A percentile compares a stretch with the other conserved stretches of the same genome.
phyloP scores from a whole-genome alignment of 179 eudicot genomes.

The Spergularia azorica region DNA sequence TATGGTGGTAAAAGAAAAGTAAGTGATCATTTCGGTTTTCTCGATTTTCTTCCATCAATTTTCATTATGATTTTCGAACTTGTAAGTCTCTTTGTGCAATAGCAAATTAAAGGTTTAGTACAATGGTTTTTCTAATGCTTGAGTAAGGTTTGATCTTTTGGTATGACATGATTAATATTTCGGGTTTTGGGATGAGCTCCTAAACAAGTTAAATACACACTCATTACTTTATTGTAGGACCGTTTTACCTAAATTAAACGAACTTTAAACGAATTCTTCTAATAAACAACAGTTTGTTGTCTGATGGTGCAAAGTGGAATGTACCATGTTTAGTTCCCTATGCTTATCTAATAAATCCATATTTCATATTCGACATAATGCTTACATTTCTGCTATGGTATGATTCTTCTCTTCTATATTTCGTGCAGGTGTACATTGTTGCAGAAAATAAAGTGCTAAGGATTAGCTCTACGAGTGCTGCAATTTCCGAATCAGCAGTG shows the following conservation, averaged over 20 bases:
- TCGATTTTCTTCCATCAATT: too few relatives aligned
- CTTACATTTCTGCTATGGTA: not conserved
- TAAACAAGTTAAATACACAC: too few relatives aligned
- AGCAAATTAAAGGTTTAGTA: not conserved
- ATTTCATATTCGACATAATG: too few relatives aligned
- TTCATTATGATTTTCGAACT: not conserved
- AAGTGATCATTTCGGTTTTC: slow-evolving; percentile 12
- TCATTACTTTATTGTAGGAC: too few relatives aligned
- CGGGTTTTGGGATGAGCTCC: too few relatives aligned
- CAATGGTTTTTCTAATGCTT: too few relatives aligned
- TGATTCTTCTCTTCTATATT: not conserved
- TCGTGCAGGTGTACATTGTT: slow-evolving; percentile 76
- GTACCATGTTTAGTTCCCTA: too few relatives aligned
- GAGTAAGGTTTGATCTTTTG: not conserved
- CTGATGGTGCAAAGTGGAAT: too few relatives aligned
- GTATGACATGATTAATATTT: not conserved
- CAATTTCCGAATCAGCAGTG: slow-evolving; percentile 47
- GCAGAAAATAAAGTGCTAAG: slow-evolving; percentile 74
- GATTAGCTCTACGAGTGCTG: slow-evolving; percentile 43
- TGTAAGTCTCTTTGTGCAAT: not conserved
- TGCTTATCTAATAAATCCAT: too few relatives aligned
- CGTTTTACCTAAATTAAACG: too few relatives aligned
- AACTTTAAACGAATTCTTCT: too few relatives aligned
- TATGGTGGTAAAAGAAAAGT: slow-evolving; percentile 73
- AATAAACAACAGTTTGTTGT: too few relatives aligned